These are phyloP conservation scores for Erigeron canadensis DNA, from an alignment of 129 eudicot genomes.

Conservation along the genomic window DNA sequence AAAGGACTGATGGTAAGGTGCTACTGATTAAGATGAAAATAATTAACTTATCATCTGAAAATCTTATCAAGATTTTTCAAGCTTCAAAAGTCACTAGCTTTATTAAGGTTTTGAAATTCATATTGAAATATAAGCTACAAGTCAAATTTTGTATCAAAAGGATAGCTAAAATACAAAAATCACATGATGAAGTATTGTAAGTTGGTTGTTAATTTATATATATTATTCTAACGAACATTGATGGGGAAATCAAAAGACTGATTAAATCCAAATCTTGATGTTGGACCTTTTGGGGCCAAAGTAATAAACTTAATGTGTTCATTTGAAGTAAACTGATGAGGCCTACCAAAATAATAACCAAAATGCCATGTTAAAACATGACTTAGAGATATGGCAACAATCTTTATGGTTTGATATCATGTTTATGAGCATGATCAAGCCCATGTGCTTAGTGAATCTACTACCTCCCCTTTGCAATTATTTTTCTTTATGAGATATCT, in stretches of 20 bases:
- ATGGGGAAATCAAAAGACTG: not conserved
- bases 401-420: constrained; percentile 25
- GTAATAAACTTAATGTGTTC: constrained; percentile 11
- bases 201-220: too few relatives aligned
- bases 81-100: too few relatives aligned
- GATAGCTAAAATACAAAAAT: too few relatives aligned
- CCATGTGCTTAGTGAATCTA: constrained; percentile 32
- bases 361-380: constrained; percentile 24
- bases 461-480: constrained; percentile 24
- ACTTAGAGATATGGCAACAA: constrained; percentile 34
- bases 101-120: too few relatives aligned
- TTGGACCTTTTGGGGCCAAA: constrained; percentile 30
- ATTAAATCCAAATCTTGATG: constrained; percentile 22
- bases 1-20: too few relatives aligned
- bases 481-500: constrained; percentile 13
- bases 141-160: too few relatives aligned
- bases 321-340: constrained; percentile 29
- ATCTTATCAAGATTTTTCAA: too few relatives aligned
- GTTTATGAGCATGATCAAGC: constrained; percentile 19
- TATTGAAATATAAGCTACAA: too few relatives aligned
- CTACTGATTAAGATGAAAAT: too few relatives aligned
- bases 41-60: too few relatives aligned
- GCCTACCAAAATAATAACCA: constrained; percentile 36
- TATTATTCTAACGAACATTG: too few relatives aligned
- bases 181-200: too few relatives aligned